phyloP scores from a whole-genome alignment of 2,329 filamentous ascomycete species.

The Exophiala sp. region DNA sequence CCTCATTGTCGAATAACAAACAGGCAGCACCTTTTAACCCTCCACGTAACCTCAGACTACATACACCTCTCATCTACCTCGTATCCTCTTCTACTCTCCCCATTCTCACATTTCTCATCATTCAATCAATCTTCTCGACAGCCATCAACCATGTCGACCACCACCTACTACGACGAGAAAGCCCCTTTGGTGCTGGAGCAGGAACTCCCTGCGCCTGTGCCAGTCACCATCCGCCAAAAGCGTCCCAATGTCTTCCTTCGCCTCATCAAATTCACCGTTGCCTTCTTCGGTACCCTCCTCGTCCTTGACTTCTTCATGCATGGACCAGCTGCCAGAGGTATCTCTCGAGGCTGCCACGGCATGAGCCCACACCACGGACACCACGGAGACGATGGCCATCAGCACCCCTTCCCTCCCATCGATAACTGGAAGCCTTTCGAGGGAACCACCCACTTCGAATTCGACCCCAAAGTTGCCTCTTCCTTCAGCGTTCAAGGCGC shows the following conservation, averaged over 20 bases:
- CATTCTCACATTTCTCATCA: neutral
- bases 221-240: neutral
- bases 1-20: neutral
- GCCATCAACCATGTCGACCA: conserved; percentile 4
- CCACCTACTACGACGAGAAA: conserved; percentile 1
- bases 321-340: neutral
- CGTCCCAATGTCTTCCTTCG: conserved; percentile 1
- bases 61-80: neutral
- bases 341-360: conserved; percentile 12
- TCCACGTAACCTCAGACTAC: neutral
- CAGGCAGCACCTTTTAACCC: neutral
- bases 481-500: conserved; percentile 12
- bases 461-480: conserved; percentile 15
- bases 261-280: conserved; percentile 2
- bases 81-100: neutral
- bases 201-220: neutral
- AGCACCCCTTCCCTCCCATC: conserved; percentile 71
- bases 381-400: conserved; percentile 62
- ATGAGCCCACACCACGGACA: neutral
- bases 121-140: neutral
- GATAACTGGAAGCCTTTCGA: conserved; percentile 17
- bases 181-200: conserved; percentile 5
- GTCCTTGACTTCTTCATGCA: conserved; percentile 3
- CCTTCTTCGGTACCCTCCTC: conserved; percentile 4
- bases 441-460: conserved; percentile 20